phyloP scores from a whole-genome alignment of 176 grass and related monocot species.

The Triticum monococcum region DNA sequence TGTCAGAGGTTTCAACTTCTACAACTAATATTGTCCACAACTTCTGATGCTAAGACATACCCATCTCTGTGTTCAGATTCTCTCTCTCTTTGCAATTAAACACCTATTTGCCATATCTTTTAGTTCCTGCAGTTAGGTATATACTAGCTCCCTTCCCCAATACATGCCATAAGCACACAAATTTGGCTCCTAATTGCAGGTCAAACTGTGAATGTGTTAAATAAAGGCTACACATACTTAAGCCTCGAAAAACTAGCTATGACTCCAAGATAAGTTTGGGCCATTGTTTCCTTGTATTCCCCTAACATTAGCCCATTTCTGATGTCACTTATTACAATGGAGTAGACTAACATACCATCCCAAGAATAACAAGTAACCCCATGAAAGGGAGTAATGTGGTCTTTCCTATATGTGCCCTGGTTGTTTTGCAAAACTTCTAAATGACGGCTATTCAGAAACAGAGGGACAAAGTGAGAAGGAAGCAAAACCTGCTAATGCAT shows the following conservation, averaged over 20 bases:
- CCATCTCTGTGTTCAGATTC: slow-evolving; percentile 6
- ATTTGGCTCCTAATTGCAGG: not conserved
- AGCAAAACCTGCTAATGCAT: slow-evolving; percentile 25
- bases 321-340: not conserved
- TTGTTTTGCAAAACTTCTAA: not conserved
- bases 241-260: not conserved
- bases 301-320: not conserved
- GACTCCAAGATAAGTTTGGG: not conserved
- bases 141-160: not conserved
- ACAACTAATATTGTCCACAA: not conserved
- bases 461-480: slow-evolving; percentile 14
- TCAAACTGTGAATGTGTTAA: not conserved
- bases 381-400: not conserved
- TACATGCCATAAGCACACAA: not conserved
- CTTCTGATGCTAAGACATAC: not conserved
- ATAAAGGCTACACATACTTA: not conserved
- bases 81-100: slow-evolving; percentile 14
- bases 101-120: not conserved
- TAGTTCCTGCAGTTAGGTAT: not conserved
- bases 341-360: not conserved
- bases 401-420: not conserved
- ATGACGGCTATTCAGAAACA: not conserved
- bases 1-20: not conserved
- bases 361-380: not conserved
- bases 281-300: not conserved